These are phyloP conservation scores for Tetrahymena borealis DNA, from an alignment of 73 alveolate species.

Conservation along the genomic window DNA sequence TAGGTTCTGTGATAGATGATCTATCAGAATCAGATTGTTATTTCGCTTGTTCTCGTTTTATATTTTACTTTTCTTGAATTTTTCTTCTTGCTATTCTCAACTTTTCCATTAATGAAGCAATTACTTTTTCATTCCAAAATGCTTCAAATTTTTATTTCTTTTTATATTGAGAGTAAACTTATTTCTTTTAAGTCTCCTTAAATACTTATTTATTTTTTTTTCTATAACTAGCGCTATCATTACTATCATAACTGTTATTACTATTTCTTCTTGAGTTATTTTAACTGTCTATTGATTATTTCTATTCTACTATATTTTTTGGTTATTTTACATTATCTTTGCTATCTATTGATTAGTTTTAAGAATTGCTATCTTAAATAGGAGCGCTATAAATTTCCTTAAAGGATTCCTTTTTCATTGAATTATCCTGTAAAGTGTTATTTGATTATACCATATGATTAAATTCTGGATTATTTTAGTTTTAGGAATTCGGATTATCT, in stretches of 20 bases:
- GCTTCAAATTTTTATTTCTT: not conserved
- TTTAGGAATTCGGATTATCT: too few species aligned
- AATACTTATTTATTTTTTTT: not conserved
- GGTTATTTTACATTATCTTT: not conserved
- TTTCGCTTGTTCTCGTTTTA: too few species aligned
- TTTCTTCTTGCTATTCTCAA: not conserved
- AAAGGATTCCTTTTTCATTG: too few species aligned
- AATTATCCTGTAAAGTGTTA: too few species aligned
- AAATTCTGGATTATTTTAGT: too few species aligned
- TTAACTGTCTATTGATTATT: not conserved
- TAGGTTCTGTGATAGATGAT: too few species aligned
- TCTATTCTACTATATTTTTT: not conserved
- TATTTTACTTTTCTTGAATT: not conserved
- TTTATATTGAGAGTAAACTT: not conserved
- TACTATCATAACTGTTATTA: not conserved
- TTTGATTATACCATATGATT: too few species aligned
- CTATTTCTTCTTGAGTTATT: not conserved
- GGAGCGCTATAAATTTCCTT: not conserved
- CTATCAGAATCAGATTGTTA: too few species aligned
- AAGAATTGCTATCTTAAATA: not conserved
- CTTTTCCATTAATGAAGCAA: not conserved
- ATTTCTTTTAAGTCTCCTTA: not conserved
- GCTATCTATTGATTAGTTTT: not conserved
- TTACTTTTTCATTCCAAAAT: not conserved
- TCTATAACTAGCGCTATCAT: not conserved